These are phyloP conservation scores for Pleurotus platypus DNA, from an alignment of 768 basidiomycete species.

Conservation along the genomic window DNA sequence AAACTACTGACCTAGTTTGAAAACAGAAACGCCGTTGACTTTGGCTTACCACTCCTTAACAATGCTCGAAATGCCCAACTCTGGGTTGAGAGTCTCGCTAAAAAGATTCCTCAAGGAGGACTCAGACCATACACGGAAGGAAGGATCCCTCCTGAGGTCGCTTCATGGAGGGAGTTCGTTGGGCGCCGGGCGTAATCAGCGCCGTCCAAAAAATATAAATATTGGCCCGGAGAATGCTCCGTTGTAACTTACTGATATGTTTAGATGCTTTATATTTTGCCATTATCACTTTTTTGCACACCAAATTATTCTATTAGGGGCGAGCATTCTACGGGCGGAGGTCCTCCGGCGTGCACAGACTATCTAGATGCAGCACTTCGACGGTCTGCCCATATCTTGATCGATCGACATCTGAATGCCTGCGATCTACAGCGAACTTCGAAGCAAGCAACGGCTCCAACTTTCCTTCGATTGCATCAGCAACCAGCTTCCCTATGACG, in stretches of 20 bases:
- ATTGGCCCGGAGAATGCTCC: neutral
- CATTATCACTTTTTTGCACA: neutral
- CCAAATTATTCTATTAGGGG: neutral
- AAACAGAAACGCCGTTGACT: conserved; percentile 88
- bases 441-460: conserved; percentile 45
- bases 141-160: conserved; percentile 85
- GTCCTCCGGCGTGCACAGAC: conserved; percentile 50
- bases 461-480: conserved; percentile 64
- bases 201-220: neutral
- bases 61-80: conserved; percentile 85
- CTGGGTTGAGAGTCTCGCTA: conserved; percentile 85
- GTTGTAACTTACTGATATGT: conserved; percentile 6
- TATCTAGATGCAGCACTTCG: conserved; percentile 38
- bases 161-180: conserved; percentile 89
- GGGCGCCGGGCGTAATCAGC: conserved; percentile 47
- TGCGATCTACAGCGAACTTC: conserved; percentile 66
- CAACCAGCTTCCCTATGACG: conserved; percentile 73
- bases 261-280: neutral
- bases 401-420: conserved; percentile 23
- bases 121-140: conserved; percentile 82
- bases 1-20: conserved; percentile 4
- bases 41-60: conserved; percentile 88
- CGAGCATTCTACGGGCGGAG: conserved; percentile 17
- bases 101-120: conserved; percentile 80
- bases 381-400: conserved; percentile 27